Base-by-base conservation (phyloP, 2,329 filamentous ascomycete genomes). In the Phoma sp. region DNA sequence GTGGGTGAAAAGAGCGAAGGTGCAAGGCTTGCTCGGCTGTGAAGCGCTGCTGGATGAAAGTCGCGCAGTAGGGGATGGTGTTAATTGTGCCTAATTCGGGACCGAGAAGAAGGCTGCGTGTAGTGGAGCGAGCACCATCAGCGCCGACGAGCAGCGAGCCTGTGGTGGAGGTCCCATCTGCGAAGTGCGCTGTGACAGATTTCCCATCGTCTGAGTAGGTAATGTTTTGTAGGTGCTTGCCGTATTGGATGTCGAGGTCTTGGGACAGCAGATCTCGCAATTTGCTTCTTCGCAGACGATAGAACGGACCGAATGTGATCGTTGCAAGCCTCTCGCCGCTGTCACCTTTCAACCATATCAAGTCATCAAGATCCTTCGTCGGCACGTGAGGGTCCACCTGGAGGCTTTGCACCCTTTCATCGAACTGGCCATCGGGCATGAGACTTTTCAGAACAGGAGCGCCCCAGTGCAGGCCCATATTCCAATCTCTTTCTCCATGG, bases 381-480 rank as follows among this genome's bases (percentile, higher is more conserved):
- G 69, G 71, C 35, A 64, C 60, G 72, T 79, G 61, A 13, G 87
- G 75, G 65, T 89, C 79, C 39, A 83, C 83, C 78, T 44, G 76
- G 68, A 51, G 73, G 69, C 9, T 81, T 79, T 62, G 84, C 78
- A 53, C 75, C 68, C n/a, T 78, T 74, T 65, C 84, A 51, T 64
- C 48, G 81, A 38, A 87, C 82, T 61, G 68, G 10, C 79, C 70
- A 0, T 81, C 69, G 0, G 84, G 81, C 25, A 88, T 73, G 22
- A 87, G 74, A 7, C 75, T 66, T 39, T 80, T 76, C 36, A 88
- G 73, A 1, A 77, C 77, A 0, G 80, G 76, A 7, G 87, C 76
- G 4, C 82, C 83, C 85, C 85, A 88, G 65, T 87, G 83, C 52
- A 88, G 74, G 0, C 85, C 87, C 52, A 88, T 74, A 3, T 84